Conservation (phyloP, 176 grass and related monocot genomes). For the Ampelocalamus luodianensis region DNA sequence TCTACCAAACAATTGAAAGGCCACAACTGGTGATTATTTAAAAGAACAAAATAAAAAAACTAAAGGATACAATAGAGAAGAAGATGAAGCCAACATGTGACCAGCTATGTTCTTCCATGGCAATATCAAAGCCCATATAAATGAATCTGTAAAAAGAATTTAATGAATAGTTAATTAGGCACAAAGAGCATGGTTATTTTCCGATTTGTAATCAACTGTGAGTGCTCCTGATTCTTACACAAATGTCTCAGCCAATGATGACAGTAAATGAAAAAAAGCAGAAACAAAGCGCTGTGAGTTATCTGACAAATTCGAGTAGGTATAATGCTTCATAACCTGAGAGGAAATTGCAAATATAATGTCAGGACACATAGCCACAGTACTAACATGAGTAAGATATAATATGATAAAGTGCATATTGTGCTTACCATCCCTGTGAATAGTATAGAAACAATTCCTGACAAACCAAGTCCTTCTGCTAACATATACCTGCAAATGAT, state of each 20-base stretch:
- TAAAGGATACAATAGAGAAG: slow-evolving; percentile 99
- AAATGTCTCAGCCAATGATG: slow-evolving; percentile 99
- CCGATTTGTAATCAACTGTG: slow-evolving; percentile 13
- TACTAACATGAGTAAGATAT: slow-evolving; percentile 15
- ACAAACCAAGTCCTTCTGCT: slow-evolving; percentile 98
- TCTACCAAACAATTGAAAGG: slow-evolving; percentile 18
- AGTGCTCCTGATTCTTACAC: slow-evolving; percentile 70
- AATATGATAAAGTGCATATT: slow-evolving; percentile 41
- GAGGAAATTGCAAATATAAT: slow-evolving; percentile 42
- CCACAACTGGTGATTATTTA: slow-evolving; percentile 17
- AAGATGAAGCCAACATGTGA: slow-evolving; percentile 97
- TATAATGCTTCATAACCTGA: slow-evolving; percentile 99
- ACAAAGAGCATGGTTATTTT: not conserved
- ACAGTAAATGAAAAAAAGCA: slow-evolving; percentile 92
- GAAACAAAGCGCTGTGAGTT: slow-evolving; percentile 91
- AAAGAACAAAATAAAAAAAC: not conserved
- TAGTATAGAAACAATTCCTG: slow-evolving; percentile 98
- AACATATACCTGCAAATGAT: slow-evolving; percentile 85
- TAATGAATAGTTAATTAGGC: slow-evolving; percentile 15
- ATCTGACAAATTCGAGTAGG: slow-evolving; percentile 95
- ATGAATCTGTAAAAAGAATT: slow-evolving; percentile 83
- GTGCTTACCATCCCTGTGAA: slow-evolving; percentile 95
- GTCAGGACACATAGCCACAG: slow-evolving; percentile 25
- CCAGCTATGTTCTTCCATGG: slow-evolving; percentile 99
- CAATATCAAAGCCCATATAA: slow-evolving; percentile 99